A percentile compares a stretch with the other conserved stretches of the same genome.
These are phyloP conservation scores for Cairneyella variabilis DNA, from an alignment of 495 filamentous ascomycete species.

Conservation along the genomic window DNA sequence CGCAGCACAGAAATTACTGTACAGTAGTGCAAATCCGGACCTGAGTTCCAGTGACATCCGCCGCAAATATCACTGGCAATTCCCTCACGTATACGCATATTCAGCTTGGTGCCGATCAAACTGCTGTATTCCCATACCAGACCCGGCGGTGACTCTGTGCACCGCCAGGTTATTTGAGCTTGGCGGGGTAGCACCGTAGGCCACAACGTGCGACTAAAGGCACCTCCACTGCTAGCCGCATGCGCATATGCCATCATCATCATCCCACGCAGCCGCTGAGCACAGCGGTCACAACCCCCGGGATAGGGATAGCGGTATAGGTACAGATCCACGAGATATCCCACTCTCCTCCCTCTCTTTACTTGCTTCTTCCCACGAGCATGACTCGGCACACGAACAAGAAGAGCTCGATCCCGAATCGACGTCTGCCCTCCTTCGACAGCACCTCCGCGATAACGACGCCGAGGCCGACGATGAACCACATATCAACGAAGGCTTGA, in stretches of 20 bases:
- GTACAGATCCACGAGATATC: constrained; percentile 10
- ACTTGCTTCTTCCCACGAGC: constrained; percentile 4
- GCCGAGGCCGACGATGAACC: constrained; percentile 11
- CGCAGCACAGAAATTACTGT: too few relatives aligned
- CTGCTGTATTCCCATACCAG: too few relatives aligned
- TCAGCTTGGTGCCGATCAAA: too few relatives aligned
- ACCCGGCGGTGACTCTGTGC: too few relatives aligned
- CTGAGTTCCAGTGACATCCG: too few relatives aligned
- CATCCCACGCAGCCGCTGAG: background rate
- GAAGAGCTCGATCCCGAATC: constrained; percentile 26
- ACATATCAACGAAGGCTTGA: constrained; percentile 5
- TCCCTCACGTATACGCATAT: too few relatives aligned
- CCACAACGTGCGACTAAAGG: too few relatives aligned
- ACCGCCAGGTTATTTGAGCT: too few relatives aligned
- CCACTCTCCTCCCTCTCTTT: constrained; percentile 14
- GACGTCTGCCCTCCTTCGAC: constrained; percentile 21
- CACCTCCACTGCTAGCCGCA: background rate
- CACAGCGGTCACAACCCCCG: background rate
- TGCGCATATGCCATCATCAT: background rate
- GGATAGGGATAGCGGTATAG: background rate
- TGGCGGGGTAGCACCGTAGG: too few relatives aligned
- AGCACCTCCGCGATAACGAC: constrained; percentile 10
- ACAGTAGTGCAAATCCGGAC: too few relatives aligned
- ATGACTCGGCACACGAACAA: constrained; percentile 11
- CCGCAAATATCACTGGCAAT: too few relatives aligned